Evolutionary conservation across 768 basidiomycete genomes (phyloP), one percentile per base, ranked within the genome.

Genomic region (Leccinum fibrillosum): DNA sequence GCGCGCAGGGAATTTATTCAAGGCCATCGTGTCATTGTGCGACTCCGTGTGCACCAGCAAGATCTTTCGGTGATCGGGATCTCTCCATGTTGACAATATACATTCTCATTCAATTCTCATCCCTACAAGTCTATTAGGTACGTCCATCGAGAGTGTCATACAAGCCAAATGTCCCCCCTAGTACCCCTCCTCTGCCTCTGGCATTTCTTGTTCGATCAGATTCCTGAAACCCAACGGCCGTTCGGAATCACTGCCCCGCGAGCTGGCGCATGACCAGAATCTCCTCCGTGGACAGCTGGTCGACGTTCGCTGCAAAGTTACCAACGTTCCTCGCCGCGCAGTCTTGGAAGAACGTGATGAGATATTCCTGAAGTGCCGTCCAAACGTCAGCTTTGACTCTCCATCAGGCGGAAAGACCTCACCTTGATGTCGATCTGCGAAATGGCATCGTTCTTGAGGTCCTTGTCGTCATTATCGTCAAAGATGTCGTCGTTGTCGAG

Each of bases 371-470:
- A 15, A 30, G 56, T 26, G 25, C 58, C 13, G 25, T 57, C 53
- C 37, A 58, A 34, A 42, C 49, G 11, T 25, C 25, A 42, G 47
- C 37, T 11, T 25, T 11, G 15, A 25, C 79, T 77, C 19, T 34
- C 25, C 10, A 25, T 8, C 7, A 5, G n/a, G 13, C 49, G 15
- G 19, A 2, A 8, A 12, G 34, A n/a, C 4, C 42, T 61, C 58
- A 86, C 86, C 62, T 74, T 75, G 76, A 98, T 85, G 65, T 98
- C 92, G 68, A 98, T 87, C 57, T 88, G 85, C 23, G 88, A 91
- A 55, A 97, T 79, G 5, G 91, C 87, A 72, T 98, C 96, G 54
- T 82, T 85, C 75, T 83, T 84, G 50, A 98, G 79, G 69, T 98
- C 95, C 61, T 94, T 92, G 68, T 98, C 95, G 11, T 87, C 89